phyloP scores from a whole-genome alignment of 306 rosid species.

The Ochetophila trinervis region DNA sequence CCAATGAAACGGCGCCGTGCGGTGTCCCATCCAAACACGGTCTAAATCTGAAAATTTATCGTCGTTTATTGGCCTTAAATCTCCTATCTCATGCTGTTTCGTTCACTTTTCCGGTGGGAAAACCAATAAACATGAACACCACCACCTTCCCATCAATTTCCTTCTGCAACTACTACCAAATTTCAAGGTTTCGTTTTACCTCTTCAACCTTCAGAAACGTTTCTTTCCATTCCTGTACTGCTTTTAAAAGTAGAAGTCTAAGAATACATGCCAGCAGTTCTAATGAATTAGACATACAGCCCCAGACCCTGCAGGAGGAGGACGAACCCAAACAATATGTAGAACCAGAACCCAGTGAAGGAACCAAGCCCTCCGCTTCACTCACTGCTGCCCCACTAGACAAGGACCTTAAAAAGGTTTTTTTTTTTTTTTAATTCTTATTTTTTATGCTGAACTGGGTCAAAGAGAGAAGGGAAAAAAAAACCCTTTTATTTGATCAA shows the following conservation, averaged over 20 bases:
- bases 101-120: slow-evolving; percentile 7
- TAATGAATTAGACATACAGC: slow-evolving; percentile 50
- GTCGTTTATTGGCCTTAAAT: slow-evolving; percentile 5
- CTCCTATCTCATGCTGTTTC: slow-evolving; percentile 22
- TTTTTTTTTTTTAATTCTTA: neutral
- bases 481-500: neutral
- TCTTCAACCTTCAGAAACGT: slow-evolving; percentile 1
- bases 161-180: slow-evolving; percentile 35
- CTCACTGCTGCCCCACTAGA: slow-evolving; percentile 55
- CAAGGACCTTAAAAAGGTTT: slow-evolving; percentile 84
- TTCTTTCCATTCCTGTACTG: neutral
- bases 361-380: slow-evolving; percentile 16
- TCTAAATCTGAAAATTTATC: neutral
- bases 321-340: slow-evolving; percentile 30
- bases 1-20: neutral
- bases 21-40: neutral
- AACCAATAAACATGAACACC: slow-evolving; percentile 2
- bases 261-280: slow-evolving; percentile 50
- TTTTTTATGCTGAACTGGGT: neutral
- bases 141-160: slow-evolving; percentile 40
- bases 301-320: neutral
- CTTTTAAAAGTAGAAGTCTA: slow-evolving; percentile 30
- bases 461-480: too few relatives aligned
- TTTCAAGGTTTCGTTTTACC: slow-evolving; percentile 27
- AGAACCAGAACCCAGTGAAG: slow-evolving; percentile 25